Evolutionary conservation across 1,139 yeast species (phyloP), one percentile per base, ranked within the genome.

Genomic region (Yamadazyma diddensiae): DNA sequence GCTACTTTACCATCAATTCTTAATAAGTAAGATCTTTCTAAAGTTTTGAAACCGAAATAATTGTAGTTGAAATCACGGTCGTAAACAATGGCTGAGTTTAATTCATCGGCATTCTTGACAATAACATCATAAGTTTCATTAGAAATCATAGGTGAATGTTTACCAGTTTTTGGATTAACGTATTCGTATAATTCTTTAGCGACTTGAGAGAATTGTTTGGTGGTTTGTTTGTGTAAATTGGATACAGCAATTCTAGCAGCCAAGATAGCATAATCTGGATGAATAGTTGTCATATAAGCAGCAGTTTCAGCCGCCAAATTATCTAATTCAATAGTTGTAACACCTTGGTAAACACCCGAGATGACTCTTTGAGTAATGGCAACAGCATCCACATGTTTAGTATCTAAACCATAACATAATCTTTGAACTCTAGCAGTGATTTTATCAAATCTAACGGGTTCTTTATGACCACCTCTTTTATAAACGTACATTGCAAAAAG

Each of bases 261-360:
- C 47, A 92, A 73, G 27, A 79, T 79, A 29, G 97, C 95, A 52
- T 92, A 90, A 62, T 92, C 97, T 15, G 97, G 97, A 59, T 92
- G 98, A 39, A 83, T 78, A 13, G 97, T 92, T 41, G 97, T 86
- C 95, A 90, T 83, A 52, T 85, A 83, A 26, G 97, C 97, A 37
- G 97, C 94, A 24, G 97, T 88, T 64, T 92, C 98, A 26, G 97
- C 96, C 31, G 96, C 95, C 50, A 92, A 73, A 62, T 92, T 88
- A 49, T 85, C 92, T 44, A 90, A 74, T 59, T 88, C 97, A 44
- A 85, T 77, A 37, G 98, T 92, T 52, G 92, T 88, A 34, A 92
- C 98, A 49, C 98, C 98, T 53, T 88, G 95, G 65, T 87, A 87
- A 35, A 87, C 94, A 47, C 95, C 96, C 16, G 90, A 76, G 43